Evolutionary conservation across 2,329 filamentous ascomycete genomes (phyloP).

Genomic region (Magnaporthales sp.): DNA sequence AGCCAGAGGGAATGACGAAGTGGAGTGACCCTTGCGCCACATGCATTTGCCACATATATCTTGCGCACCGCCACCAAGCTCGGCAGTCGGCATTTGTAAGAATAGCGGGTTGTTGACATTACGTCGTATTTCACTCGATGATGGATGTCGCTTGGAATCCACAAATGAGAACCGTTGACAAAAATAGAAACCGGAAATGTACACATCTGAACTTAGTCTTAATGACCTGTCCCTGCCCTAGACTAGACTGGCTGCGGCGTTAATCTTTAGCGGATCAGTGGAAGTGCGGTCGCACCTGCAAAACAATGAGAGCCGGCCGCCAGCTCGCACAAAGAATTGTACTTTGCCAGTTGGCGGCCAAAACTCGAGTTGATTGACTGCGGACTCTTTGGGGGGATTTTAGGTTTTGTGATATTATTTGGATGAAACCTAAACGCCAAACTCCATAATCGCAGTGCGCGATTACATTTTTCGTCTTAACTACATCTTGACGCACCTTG

Average conservation of each 20-base stretch:
- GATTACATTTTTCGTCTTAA: neutral
- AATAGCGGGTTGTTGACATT: no score
- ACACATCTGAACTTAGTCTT: neutral
- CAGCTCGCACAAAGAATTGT: neutral
- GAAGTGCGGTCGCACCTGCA: neutral
- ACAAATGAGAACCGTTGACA: neutral
- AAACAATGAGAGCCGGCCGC: neutral
- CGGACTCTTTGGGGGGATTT: neutral
- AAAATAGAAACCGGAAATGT: neutral
- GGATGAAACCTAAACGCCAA: neutral
- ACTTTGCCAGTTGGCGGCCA: neutral
- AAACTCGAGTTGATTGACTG: neutral
- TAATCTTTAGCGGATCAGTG: neutral
- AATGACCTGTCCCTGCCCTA: neutral
- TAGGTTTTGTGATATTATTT: neutral
- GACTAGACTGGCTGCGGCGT: neutral
- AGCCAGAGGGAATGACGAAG: no score
- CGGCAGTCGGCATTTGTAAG: no score
- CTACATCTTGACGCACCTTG: neutral
- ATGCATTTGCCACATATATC: neutral
- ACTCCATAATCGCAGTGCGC: neutral
- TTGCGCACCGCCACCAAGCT: neutral
- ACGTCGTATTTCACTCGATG: no score
- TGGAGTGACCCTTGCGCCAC: neutral
- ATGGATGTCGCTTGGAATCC: neutral